Conservation (phyloP, 495 filamentous ascomycete species). For the Aspergillus avenaceus region DNA sequence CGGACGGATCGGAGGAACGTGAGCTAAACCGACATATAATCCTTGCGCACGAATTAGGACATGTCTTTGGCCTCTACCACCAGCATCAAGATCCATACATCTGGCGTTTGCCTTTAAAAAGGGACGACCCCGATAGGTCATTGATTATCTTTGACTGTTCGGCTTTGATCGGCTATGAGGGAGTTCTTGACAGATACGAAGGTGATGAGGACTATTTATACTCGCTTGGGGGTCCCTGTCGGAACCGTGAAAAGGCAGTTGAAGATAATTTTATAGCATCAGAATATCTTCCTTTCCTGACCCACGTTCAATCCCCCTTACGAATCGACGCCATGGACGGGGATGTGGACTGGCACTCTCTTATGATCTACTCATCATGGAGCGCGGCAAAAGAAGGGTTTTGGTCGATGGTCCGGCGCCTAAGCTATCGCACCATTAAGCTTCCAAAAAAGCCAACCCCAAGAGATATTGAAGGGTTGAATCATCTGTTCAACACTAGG, state of each 20-base stretch:
- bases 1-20: no score
- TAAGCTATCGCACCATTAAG: no score
- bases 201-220: neutral
- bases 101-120: no score
- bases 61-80: slow-evolving; percentile 6
- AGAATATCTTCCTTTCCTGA: neutral
- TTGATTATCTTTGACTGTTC: no score
- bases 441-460: no score
- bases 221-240: neutral
- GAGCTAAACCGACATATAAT: no score
- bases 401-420: no score
- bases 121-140: no score
- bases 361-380: slow-evolving; percentile 3
- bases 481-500: neutral
- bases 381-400: no score
- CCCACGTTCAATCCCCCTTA: neutral
- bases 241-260: neutral
- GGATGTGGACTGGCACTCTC: slow-evolving; percentile 3
- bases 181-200: neutral
- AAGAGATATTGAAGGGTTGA: neutral
- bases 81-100: slow-evolving; percentile 5
- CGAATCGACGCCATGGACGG: neutral
- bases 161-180: neutral
- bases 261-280: neutral
- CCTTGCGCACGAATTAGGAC: slow-evolving; percentile 10